Evolutionary conservation across 441 rosid species (phyloP).

Genomic region (Gossypium trilobum): DNA sequence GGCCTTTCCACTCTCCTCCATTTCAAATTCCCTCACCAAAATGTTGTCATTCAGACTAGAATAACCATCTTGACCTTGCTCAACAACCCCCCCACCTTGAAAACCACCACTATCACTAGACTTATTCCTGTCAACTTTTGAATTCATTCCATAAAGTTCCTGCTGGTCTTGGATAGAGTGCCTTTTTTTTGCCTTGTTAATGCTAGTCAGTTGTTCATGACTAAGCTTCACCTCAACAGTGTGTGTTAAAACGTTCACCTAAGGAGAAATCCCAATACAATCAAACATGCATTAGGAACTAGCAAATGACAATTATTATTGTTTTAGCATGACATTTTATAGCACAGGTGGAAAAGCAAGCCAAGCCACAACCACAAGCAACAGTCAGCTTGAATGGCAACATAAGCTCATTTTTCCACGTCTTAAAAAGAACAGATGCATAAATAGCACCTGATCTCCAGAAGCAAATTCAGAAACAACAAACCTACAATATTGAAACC

Average conservation of each 20-base stretch:
- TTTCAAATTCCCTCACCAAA: slow-evolving; percentile 8
- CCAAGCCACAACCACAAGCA: not conserved
- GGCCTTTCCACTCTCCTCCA: slow-evolving; percentile 13
- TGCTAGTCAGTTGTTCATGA: not conserved
- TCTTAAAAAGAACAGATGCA: not conserved
- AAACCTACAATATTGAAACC: not conserved
- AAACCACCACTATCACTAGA: slow-evolving; percentile 16
- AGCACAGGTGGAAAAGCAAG: not conserved
- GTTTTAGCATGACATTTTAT: not conserved
- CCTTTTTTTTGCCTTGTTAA: slow-evolving; percentile 30
- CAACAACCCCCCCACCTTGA: slow-evolving; percentile 6
- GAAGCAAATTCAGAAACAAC: not conserved
- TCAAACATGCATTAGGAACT: not conserved
- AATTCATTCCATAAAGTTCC: slow-evolving; percentile 34
- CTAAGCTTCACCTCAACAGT: slow-evolving; percentile 38
- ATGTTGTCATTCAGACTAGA: slow-evolving; percentile 13
- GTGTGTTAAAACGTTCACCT: slow-evolving; percentile 73
- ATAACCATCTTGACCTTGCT: slow-evolving; percentile 12
- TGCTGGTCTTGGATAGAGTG: slow-evolving; percentile 51
- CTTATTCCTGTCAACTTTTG: slow-evolving; percentile 15
- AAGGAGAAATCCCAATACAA: slow-evolving; percentile 19
- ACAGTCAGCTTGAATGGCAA: not conserved
- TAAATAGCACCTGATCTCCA: not conserved
- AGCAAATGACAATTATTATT: not conserved
- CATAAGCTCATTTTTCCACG: not conserved